Evolutionary conservation across 768 basidiomycete species (phyloP), one percentile per base, ranked within the genome.

Genomic region (Amanita thiersii): DNA sequence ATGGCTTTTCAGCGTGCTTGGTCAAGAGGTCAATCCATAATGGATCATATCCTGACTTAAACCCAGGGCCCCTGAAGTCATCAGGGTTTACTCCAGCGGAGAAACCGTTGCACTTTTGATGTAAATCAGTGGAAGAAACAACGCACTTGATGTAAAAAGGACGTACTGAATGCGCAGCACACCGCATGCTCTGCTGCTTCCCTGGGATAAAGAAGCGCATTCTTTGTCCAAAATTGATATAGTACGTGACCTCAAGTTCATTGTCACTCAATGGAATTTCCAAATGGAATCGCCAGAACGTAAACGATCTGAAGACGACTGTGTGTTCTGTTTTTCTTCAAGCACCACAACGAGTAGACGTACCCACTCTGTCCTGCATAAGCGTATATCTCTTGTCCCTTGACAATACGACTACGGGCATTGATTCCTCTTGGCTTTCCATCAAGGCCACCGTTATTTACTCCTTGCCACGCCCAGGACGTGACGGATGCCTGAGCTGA

Each of bases 211-310:
- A 79, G 58, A 99, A 99, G 25, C 75, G 72, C 37, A 89, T 65
- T 46, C 74, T 70, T 37, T 83, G 77, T 2, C 92, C 85, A 7
- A 74, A 64, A 57, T 98, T 97, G 52, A 99, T 69, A 40, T 72
- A 73, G 60, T 99, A 99, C 42, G 63, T 69, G 39, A 98, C 70
- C 37, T 68, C 63, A 73, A 91, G 85, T 63, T 94, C 88, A 26
- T 66, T 64, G 6, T 66, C 61, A 1, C 71, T 69, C 2, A 97
- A 59, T 0, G 89, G 90, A 41, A 99, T 71, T 48, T 81, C 77
- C 36, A 97, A 77, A 53, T 81, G 69, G 64, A 97, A 97, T 40
- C 94, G 73, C 86, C 91, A 98, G 66, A 99, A 99, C 1, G 89
- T 89, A 55, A 77, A 91, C 0, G 84, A 82, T 3, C 91, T 93